phyloP scores from a whole-genome alignment of 306 rosid genomes.

The Benincasa hispida region DNA sequence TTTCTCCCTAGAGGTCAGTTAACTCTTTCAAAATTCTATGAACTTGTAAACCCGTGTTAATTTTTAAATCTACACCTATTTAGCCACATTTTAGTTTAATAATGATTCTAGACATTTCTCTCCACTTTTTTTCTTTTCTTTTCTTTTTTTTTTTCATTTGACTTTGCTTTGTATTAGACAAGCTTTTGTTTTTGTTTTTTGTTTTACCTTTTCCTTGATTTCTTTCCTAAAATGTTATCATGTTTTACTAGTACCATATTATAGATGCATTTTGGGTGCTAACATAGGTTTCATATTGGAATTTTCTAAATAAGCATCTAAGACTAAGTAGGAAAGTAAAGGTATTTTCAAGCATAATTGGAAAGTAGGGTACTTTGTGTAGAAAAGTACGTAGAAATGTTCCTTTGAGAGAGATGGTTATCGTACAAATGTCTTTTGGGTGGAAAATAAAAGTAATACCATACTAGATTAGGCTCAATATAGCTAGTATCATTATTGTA shows the following conservation, averaged over 20 bases:
- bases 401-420: no score
- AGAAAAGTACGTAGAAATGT: background rate
- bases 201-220: slow-evolving; percentile 9
- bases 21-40: background rate
- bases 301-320: background rate
- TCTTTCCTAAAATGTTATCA: background rate
- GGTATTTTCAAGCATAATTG: background rate
- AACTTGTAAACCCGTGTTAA: background rate
- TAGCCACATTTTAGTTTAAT: background rate
- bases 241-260: background rate
- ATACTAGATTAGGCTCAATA: background rate
- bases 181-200: background rate
- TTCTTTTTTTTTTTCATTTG: background rate
- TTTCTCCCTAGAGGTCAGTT: background rate
- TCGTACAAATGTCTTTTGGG: background rate
- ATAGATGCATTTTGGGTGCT: background rate
- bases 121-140: background rate
- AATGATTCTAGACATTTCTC: background rate
- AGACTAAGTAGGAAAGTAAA: background rate
- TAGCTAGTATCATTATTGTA: background rate
- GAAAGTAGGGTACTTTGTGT: background rate
- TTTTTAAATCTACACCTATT: background rate
- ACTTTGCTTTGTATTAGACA: background rate
- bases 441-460: background rate
- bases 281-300: background rate